Conservation (phyloP, 2,329 filamentous ascomycete genomes). For the Septoria linicola region DNA sequence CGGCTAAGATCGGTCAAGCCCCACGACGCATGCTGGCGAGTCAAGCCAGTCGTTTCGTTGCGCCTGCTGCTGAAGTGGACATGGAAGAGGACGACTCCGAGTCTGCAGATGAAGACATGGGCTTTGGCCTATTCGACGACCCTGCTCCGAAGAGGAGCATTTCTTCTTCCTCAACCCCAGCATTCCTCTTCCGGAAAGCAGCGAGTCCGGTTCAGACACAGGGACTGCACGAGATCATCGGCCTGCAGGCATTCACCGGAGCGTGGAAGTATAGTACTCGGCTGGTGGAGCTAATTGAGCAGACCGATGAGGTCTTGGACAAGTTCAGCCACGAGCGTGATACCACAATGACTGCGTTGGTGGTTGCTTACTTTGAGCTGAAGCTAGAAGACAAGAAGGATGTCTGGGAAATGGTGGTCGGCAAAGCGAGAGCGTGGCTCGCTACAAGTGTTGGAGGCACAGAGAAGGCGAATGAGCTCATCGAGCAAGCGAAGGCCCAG, state of each 20-base stretch:
- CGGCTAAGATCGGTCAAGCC: too few relatives aligned
- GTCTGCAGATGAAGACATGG: conserved; percentile 25
- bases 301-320: not conserved
- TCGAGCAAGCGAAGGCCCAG: not conserved
- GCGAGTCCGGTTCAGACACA: not conserved
- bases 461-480: conserved; percentile 8
- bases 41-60: not conserved
- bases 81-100: conserved; percentile 21
- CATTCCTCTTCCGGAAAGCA: not conserved
- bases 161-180: not conserved
- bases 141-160: conserved; percentile 1
- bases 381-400: conserved; percentile 50
- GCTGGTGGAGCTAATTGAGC: conserved; percentile 25
- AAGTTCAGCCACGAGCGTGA: conserved; percentile 21
- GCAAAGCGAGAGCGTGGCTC: conserved; percentile 52
- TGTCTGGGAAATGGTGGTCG: conserved; percentile 63
- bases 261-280: conserved; percentile 47
- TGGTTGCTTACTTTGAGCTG: conserved; percentile 51
- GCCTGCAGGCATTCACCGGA: conserved; percentile 58
- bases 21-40: too few relatives aligned
- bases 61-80: not conserved
- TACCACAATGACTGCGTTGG: conserved; percentile 43
- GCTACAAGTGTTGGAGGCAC: not conserved
- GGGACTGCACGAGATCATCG: conserved; percentile 51
- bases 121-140: conserved; percentile 24